phyloP scores from a whole-genome alignment of 352 stramenopile species.

The Thraustochytrium striatum region DNA sequence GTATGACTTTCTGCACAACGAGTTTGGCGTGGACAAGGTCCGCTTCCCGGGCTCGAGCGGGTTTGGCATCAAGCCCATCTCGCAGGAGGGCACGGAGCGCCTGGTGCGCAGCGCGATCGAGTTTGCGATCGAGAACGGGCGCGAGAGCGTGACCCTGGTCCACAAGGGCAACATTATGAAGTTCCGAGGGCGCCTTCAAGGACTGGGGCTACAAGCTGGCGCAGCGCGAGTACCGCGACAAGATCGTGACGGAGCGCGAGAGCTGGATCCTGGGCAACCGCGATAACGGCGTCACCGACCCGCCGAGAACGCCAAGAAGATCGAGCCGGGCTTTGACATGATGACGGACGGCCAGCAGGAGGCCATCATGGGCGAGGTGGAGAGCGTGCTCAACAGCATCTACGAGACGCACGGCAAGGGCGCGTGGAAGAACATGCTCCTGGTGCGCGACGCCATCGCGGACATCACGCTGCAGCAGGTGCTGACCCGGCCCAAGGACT shows the following conservation, averaged over 20 bases:
- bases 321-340: conserved; percentile 53
- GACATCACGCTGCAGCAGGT: conserved; percentile 53
- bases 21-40: conserved; percentile 45
- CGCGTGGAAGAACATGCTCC: conserved; percentile 51
- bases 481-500: conserved; percentile 46
- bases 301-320: conserved; percentile 49
- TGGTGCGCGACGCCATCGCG: conserved; percentile 50
- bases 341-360: conserved; percentile 51
- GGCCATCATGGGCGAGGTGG: conserved; percentile 45
- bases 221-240: conserved; percentile 47
- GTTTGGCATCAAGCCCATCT: conserved; percentile 53
- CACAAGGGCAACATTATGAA: conserved; percentile 56
- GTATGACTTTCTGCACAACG: conserved; percentile 27
- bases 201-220: conserved; percentile 48
- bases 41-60: conserved; percentile 50
- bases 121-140: conserved; percentile 46
- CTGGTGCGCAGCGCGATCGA: conserved; percentile 50
- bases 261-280: conserved; percentile 50
- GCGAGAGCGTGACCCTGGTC: conserved; percentile 50
- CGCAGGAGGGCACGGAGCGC: conserved; percentile 50
- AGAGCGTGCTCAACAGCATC: conserved; percentile 39
- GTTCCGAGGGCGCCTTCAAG: conserved; percentile 53
- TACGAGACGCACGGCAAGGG: conserved; percentile 50
- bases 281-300: conserved; percentile 38
- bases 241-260: conserved; percentile 51